Percentiles rank a stretch among this genome's conserved stretches.
Conservation (phyloP, 306 rosid genomes). For the Boehmeria nivea region DNA sequence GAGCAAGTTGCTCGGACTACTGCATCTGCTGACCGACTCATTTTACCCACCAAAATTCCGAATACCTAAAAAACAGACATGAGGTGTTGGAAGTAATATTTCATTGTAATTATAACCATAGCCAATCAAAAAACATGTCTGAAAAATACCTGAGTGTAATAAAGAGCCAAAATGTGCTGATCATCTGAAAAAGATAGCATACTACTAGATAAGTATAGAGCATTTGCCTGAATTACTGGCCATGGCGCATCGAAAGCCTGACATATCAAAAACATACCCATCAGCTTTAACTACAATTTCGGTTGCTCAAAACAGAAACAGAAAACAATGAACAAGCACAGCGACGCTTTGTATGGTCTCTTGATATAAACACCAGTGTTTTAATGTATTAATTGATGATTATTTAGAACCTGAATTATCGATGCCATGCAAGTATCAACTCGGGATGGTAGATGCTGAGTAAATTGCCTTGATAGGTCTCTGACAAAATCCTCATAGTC, state of each 20-base stretch:
- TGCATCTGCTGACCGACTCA: constrained; percentile 74
- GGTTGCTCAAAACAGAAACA: no score
- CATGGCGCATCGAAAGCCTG: constrained; percentile 99
- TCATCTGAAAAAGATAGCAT: constrained; percentile 67
- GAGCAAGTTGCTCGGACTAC: constrained; percentile 87
- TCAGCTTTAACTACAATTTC: no score
- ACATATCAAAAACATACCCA: constrained; percentile 21
- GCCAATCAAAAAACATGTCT: background rate
- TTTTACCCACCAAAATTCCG: constrained; percentile 62
- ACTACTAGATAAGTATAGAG: constrained; percentile 81
- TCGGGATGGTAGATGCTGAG: constrained; percentile 70
- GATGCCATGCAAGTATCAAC: constrained; percentile 77
- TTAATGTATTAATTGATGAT: background rate
- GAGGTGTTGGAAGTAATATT: constrained; percentile 13
- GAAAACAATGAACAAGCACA: no score
- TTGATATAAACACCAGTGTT: no score
- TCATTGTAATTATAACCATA: background rate
- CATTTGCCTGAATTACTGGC: constrained; percentile 94
- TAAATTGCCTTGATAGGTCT: constrained; percentile 70
- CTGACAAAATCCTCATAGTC: constrained; percentile 79
- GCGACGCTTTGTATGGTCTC: no score
- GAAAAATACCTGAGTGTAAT: constrained; percentile 63
- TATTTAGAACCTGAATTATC: constrained; percentile 54
- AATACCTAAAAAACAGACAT: constrained; percentile 53
- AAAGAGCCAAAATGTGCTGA: constrained; percentile 64